Evolutionary conservation across 1,284 basidiomycete species (phyloP).

Genomic region (Mycena citricolor): DNA sequence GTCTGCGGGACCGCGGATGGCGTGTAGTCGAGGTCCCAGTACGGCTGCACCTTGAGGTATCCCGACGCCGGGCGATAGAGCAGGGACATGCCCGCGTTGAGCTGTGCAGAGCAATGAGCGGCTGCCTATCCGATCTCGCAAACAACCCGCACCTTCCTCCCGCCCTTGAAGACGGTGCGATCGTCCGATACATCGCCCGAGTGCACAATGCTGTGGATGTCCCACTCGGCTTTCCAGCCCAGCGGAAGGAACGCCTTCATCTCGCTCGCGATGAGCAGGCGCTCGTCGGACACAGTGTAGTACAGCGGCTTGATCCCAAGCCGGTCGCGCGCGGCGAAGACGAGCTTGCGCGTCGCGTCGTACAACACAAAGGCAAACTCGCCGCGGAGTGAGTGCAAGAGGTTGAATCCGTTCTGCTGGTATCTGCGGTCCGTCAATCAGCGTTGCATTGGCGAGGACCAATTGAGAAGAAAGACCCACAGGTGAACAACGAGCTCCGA

Average conservation of each 20-base stretch:
- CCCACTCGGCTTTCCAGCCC: slow-evolving; percentile 27
- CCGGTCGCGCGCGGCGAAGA: slow-evolving; percentile 25
- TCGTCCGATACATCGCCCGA: slow-evolving; percentile 24
- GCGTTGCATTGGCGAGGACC: too few relatives aligned
- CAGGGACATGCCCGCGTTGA: not conserved
- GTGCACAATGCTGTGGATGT: slow-evolving; percentile 25
- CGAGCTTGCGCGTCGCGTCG: slow-evolving; percentile 20
- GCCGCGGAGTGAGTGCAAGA: slow-evolving; percentile 15
- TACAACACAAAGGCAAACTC: slow-evolving; percentile 28
- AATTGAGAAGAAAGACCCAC: slow-evolving; percentile 10
- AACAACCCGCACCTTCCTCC: slow-evolving; percentile 22
- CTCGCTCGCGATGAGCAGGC: slow-evolving; percentile 25
- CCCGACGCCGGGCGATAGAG: slow-evolving; percentile 1
- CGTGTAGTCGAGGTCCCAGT: slow-evolving; percentile 8
- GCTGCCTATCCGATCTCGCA: too few relatives aligned
- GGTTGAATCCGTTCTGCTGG: slow-evolving; percentile 9
- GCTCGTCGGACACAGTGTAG: slow-evolving; percentile 24
- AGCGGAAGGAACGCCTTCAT: slow-evolving; percentile 25
- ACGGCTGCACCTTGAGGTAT: not conserved
- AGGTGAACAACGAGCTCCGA: slow-evolving; percentile 23
- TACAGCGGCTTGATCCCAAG: slow-evolving; percentile 28
- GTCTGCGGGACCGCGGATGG: not conserved
- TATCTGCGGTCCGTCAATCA: too few relatives aligned
- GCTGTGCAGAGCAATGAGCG: too few relatives aligned
- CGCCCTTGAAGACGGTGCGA: slow-evolving; percentile 25